Conservation (phyloP, 352 stramenopile species). For the Blastocystis sp. region DNA sequence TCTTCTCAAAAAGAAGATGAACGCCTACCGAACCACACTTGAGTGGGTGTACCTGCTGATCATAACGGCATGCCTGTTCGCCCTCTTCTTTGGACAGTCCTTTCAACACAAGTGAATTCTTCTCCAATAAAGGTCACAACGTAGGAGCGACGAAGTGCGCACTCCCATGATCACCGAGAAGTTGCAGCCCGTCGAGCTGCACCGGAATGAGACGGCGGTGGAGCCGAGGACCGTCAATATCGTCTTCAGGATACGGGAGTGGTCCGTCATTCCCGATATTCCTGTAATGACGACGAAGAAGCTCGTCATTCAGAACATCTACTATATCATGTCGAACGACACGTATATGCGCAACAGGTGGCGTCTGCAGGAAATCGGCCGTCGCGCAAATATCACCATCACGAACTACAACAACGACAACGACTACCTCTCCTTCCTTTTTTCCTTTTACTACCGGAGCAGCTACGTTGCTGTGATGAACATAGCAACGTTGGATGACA, state of each 20-base stretch:
- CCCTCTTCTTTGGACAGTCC: too few relatives aligned
- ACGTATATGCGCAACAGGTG: background rate
- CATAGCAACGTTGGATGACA: background rate
- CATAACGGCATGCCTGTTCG: too few relatives aligned
- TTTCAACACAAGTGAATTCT: too few relatives aligned
- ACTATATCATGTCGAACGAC: conserved; percentile 27
- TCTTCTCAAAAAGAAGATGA: too few relatives aligned
- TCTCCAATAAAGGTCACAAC: too few relatives aligned
- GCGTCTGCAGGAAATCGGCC: background rate
- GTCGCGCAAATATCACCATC: conserved; percentile 20
- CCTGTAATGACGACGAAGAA: background rate
- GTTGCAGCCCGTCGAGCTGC: background rate
- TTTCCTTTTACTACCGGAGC: conserved; percentile 48
- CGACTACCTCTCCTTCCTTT: conserved; percentile 60
- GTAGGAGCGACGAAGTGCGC: too few relatives aligned
- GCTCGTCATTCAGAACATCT: conserved; percentile 12
- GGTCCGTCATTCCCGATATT: background rate
- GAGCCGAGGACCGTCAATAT: conserved; percentile 1
- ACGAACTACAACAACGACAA: conserved; percentile 46
- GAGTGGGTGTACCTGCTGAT: too few relatives aligned
- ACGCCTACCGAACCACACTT: too few relatives aligned
- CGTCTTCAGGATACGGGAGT: background rate
- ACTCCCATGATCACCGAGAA: background rate
- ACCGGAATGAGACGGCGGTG: background rate
- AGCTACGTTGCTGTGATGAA: conserved; percentile 1